Evolutionary conservation across 306 rosid genomes (phyloP), one percentile per base, ranked within the genome.

Genomic region (Crataegus laevigata): DNA sequence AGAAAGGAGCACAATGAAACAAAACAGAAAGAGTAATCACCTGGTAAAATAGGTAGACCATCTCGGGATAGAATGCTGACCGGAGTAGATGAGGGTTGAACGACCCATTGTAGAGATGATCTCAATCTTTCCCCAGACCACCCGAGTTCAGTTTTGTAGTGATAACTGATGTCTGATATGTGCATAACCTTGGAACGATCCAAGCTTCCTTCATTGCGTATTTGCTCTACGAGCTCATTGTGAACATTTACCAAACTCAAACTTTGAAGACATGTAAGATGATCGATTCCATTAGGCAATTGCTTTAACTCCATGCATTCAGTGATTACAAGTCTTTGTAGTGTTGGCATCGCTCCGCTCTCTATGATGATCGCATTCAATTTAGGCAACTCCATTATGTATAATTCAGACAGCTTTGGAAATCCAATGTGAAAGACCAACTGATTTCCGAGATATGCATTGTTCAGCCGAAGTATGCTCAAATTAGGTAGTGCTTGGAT

Each of bases 271-370:
- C 70, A 22, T 52, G 69, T 47, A 24, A 69, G 75, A 28, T 67
- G 57, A 28, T 69, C 75, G 2, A 77, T 68, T 9, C 80, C 80
- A 10, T 21, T 13, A 36, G 80, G 80, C 11, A 40, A 11, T 40
- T 36, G 71, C 50, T 68, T 59, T 24, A 77, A 13, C 66, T 70
- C 69, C 54, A 24, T 40, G 45, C 54, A 68, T 3, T 9, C 59
- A 9, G 3, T 3, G 57, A 77, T 28, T 8, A 11, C 11, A 3
- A 77, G 45, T 4, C 10, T 24, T 26, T 21, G 21, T 24, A 77
- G 1, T 1, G 50, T 45, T 7, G 57, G 69, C 80, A 69, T 68
- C 4, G 9, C 69, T 5, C 74, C 69, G 8, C 43, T 28, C 52
- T 58, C 75, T 25, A 77, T 38, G 43, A 38, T 24, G n/a, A 77